Percentiles rank a stretch among this genome's conserved stretches.
Evolutionary conservation across 179 eudicot genomes (phyloP).

Genomic region (Beta macrorhiza): DNA sequence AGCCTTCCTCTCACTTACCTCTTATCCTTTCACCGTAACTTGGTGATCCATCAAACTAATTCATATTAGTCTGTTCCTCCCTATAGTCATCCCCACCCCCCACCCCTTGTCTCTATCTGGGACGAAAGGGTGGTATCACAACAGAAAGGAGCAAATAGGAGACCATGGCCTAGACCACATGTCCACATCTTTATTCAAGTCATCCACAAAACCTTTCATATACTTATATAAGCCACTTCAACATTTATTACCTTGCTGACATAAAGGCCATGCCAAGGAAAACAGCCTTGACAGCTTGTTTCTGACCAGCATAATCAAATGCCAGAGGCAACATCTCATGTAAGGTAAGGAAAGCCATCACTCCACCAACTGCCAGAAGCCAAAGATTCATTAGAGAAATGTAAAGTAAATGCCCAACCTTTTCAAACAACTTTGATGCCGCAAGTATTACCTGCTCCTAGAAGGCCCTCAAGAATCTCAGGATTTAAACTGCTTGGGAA

Average conservation of each 20-base stretch:
- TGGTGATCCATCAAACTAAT: not conserved
- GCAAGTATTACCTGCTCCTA: constrained; percentile 66
- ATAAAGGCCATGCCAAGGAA: constrained; percentile 95
- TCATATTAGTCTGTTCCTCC: not conserved
- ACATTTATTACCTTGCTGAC: constrained; percentile 78
- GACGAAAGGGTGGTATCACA: not conserved
- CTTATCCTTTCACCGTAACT: not conserved
- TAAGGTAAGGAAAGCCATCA: constrained; percentile 95
- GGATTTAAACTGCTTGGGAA: constrained; percentile 83
- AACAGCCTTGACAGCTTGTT: constrained; percentile 95
- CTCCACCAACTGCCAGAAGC: constrained; percentile 74
- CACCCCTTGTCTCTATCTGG: not conserved
- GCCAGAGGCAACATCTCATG: constrained; percentile 99
- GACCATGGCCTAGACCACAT: not conserved
- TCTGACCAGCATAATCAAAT: constrained; percentile 93
- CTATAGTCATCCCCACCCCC: not conserved
- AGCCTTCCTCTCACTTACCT: not conserved
- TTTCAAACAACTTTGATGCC: not conserved
- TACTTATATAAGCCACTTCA: not conserved
- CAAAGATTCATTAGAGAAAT: constrained; percentile 8
- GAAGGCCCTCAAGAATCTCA: constrained; percentile 92
- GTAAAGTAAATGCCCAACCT: not conserved
- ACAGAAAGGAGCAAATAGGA: not conserved
- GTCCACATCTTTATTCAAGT: not conserved
- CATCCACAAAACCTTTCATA: not conserved